Evolutionary conservation across 768 basidiomycete genomes (phyloP), one percentile per base, ranked within the genome.

Genomic region (Tubosaeta sp.): DNA sequence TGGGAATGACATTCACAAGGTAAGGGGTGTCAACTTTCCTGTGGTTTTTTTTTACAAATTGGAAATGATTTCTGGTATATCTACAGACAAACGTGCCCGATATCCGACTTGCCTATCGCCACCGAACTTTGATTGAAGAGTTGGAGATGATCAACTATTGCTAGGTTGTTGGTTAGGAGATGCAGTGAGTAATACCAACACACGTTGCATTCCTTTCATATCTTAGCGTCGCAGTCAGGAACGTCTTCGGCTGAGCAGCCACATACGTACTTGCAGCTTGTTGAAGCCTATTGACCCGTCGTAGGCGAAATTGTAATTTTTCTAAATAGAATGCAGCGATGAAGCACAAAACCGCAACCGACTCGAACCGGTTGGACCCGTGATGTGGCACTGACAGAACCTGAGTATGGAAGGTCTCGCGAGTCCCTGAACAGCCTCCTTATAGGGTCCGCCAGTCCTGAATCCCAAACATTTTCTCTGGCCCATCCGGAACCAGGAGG

Each of bases 1-100:
- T 6, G 97, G 97, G 4, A 99, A 99, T 66, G 91, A 95, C 62
- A 98, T 98, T 53, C 77, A 97, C 68, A 97, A 97, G 83, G 93
- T 88, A 39, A 12, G 46, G 33, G 9, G 48, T 45, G n/a, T 11
- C 25, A 41, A 31, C 19, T 26, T 35, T 11, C 26, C 25, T 31
- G 43, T 37, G 51, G 25, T 39, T 25, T 45, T 58, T 27, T 43
- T 58, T 27, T 43, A 10, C 46, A 54, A 38, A 47, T 32, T 42
- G 52, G 27, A 16, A 52, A 50, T 48, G 55, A 29, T 13, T 22
- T 22, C 22, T 22, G 22, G 22, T 1, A 22, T 22, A 7, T 45
- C 31, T 42, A 19, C 51, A 95, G 92, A 98, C 97, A n/a, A 98
- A 99, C 60, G 95, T 99, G 6, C 97, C 97, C 2, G 83, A 97